Percentiles rank a stretch among this genome's conserved stretches.
Evolutionary conservation across 2,329 filamentous ascomycete genomes (phyloP).

Genomic region (Grosmannia huntii): DNA sequence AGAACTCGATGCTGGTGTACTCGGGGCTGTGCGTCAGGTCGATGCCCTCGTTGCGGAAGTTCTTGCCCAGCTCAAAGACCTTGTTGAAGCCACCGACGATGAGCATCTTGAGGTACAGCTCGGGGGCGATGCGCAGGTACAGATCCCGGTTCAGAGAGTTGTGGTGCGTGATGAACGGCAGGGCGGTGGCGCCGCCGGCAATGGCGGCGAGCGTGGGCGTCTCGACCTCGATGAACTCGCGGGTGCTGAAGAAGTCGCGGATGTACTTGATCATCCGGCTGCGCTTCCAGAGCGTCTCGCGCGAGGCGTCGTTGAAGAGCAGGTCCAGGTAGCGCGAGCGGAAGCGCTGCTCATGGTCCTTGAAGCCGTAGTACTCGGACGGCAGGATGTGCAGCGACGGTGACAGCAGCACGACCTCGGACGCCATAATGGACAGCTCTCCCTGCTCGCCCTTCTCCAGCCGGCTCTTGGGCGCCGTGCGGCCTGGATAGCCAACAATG

Average conservation of each 20-base stretch:
- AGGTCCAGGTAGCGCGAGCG: constrained; percentile 90
- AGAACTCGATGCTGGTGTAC: constrained; percentile 97
- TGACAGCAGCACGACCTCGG: constrained; percentile 71
- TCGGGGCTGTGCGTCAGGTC: constrained; percentile 96
- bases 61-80: constrained; percentile 90
- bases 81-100: constrained; percentile 89
- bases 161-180: constrained; percentile 89
- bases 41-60: constrained; percentile 81
- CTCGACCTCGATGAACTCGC: constrained; percentile 87
- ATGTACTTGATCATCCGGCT: constrained; percentile 84
- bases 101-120: constrained; percentile 91
- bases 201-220: constrained; percentile 97
- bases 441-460: constrained; percentile 65
- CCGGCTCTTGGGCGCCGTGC: constrained; percentile 84
- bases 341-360: constrained; percentile 87
- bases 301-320: constrained; percentile 86
- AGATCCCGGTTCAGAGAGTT: constrained; percentile 93
- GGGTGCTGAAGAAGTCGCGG: constrained; percentile 74
- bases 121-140: constrained; percentile 88
- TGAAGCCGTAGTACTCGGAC: constrained; percentile 84
- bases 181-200: constrained; percentile 88
- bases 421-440: constrained; percentile 88
- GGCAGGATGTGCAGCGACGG: constrained; percentile 88
- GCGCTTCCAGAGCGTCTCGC: constrained; percentile 72
- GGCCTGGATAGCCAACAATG: constrained; percentile 68